Conservation (phyloP, 805 yeast genomes). For the Wickerhamiella alocasiicola region DNA sequence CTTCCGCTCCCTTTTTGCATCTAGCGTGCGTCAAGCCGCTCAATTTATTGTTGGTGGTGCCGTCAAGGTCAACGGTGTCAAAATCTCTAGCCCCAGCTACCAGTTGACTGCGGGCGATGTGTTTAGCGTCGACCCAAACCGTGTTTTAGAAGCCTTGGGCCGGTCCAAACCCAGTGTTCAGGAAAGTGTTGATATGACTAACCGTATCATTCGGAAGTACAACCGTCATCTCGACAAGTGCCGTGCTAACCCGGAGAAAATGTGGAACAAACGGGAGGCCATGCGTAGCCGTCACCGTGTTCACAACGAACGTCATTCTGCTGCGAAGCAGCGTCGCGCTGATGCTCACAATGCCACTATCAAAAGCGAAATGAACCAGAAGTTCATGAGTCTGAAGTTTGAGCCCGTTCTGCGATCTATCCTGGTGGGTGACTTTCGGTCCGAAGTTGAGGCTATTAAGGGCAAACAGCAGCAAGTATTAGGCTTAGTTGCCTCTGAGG, state of each 20-base stretch:
- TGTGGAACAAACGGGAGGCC: constrained; percentile 32
- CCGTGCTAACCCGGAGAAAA: constrained; percentile 41
- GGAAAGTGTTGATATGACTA: constrained; percentile 57
- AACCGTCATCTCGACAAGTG: constrained; percentile 56
- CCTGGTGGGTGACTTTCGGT: constrained; percentile 15
- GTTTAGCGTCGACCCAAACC: constrained; percentile 73
- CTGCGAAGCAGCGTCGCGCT: constrained; percentile 18
- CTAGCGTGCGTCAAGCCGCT: constrained; percentile 87
- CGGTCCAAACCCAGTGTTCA: constrained; percentile 64
- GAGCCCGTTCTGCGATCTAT: constrained; percentile 23
- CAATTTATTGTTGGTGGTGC: constrained; percentile 70
- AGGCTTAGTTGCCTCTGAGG: constrained; percentile 10
- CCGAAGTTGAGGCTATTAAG: not conserved
- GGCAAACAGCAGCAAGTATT: constrained; percentile 4
- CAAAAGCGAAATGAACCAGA: constrained; percentile 32
- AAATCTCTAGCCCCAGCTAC: constrained; percentile 66
- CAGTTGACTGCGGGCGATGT: constrained; percentile 75
- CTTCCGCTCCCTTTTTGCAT: constrained; percentile 86
- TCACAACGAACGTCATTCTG: constrained; percentile 16
- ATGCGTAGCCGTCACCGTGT: constrained; percentile 21
- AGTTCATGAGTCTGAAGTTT: constrained; percentile 27
- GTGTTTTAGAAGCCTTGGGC: constrained; percentile 77
- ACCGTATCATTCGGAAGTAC: constrained; percentile 62
- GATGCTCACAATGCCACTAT: constrained; percentile 36
- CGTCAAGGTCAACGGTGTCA: constrained; percentile 76